Evolutionary conservation across 2,329 filamentous ascomycete species (phyloP).

Genomic region (Intubia oerlemansii): DNA sequence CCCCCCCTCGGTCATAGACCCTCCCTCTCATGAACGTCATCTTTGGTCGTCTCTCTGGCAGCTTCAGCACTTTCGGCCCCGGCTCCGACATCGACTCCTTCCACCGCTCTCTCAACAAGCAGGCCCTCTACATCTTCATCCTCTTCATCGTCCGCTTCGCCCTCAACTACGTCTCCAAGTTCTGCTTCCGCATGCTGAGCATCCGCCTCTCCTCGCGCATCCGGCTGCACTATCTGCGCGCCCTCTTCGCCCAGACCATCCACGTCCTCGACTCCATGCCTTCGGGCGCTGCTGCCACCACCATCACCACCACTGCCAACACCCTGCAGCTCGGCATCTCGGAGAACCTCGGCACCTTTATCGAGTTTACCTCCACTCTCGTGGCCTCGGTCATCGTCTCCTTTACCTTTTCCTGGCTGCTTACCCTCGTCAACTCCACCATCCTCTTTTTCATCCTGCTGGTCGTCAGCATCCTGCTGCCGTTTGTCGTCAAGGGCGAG

Average conservation of each 20-base stretch:
- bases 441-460: slow-evolving; percentile 33
- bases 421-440: slow-evolving; percentile 36
- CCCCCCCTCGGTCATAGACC: no score
- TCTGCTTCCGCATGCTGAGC: slow-evolving; percentile 38
- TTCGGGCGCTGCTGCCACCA: slow-evolving; percentile 36
- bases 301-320: slow-evolving; percentile 43
- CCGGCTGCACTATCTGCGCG: slow-evolving; percentile 40
- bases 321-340: slow-evolving; percentile 43
- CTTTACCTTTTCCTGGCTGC: slow-evolving; percentile 33
- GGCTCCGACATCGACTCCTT: slow-evolving; percentile 15
- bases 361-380: slow-evolving; percentile 33
- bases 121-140: slow-evolving; percentile 44
- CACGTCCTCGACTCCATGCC: slow-evolving; percentile 46
- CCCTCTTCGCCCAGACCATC: slow-evolving; percentile 42
- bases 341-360: slow-evolving; percentile 36
- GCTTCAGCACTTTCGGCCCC: slow-evolving; percentile 20
- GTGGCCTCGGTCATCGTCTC: slow-evolving; percentile 30
- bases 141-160: slow-evolving; percentile 46
- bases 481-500: slow-evolving; percentile 32
- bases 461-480: slow-evolving; percentile 25
- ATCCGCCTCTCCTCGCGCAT: slow-evolving; percentile 39
- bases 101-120: slow-evolving; percentile 17
- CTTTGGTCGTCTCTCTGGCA: slow-evolving; percentile 28
- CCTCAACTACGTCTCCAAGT: slow-evolving; percentile 33
- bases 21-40: slow-evolving; percentile 38